Evolutionary conservation across 2,329 filamentous ascomycete species (phyloP), one percentile per base, ranked within the genome.

Genomic region (Venturia oleaginea): DNA sequence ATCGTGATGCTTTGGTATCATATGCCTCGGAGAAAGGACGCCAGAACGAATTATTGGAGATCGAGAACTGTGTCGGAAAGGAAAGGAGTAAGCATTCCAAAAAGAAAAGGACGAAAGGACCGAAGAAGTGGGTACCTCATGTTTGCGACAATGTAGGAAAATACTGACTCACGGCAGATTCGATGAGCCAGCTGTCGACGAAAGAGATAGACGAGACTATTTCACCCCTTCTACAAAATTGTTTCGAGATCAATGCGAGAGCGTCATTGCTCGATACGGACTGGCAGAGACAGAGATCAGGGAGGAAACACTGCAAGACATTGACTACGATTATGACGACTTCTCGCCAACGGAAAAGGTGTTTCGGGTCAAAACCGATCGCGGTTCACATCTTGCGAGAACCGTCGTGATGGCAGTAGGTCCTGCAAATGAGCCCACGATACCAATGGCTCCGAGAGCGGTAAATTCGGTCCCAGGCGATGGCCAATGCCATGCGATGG

Each of bases 71-170:
- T 67, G 89, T 92, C 0, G 90, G 90, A 0, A 91, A 88, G 70
- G 89, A 92, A 70, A 74, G 92, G 65, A 92, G 88, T 77, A 93
- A 93, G 76, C 88, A 93, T 73, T 82, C 84, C 65, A 79, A 77
- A 72, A 88, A 87, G 78, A 91, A 91, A 79, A 84, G 85, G 73
- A 76, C 70, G 19, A 71, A 32, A n/a, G 57, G 48, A 43, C 62
- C 63, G 75, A 72, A 69, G 43, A 78, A 79, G 63, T 76, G 76
- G 71, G 80, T 79, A 79, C 80, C 68, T 15, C 65, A 70, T 24
- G 67, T 68, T 19, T 40, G 27, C 4, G 17, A 22, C 19, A 24
- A 19, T 3, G 15, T 17, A 34, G 10, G 15, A 6, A 32, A 19
- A n/a, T 13, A 34, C 30, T 57, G 22, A 57, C 30, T n/a, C 15